Percentiles rank a stretch among this genome's conserved stretches.
These are phyloP conservation scores for Arthrobotrys sinensis DNA, from an alignment of 2,329 filamentous ascomycete species.

Conservation along the genomic window DNA sequence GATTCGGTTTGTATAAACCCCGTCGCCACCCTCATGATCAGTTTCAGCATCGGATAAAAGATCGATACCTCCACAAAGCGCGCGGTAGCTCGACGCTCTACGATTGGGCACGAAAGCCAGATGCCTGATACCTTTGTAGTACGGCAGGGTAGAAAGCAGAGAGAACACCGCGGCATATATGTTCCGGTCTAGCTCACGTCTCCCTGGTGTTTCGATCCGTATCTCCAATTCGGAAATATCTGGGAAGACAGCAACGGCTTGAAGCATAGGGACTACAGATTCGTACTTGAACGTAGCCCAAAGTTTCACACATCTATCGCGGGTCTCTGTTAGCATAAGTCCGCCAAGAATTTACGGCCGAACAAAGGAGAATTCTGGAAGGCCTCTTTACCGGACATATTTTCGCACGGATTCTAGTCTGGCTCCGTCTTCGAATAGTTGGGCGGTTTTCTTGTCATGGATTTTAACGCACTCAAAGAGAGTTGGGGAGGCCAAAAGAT, in stretches of 20 bases:
- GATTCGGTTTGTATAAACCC: not conserved
- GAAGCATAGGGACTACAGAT: not conserved
- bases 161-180: not conserved
- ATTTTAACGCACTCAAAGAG: not conserved
- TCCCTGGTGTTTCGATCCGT: not conserved
- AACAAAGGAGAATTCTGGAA: not conserved
- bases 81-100: not conserved
- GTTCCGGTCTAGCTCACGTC: not conserved
- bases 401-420: not conserved
- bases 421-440: not conserved
- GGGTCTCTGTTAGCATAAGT: not conserved
- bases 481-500: not conserved
- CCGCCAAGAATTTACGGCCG: not conserved
- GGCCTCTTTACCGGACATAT: not conserved
- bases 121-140: not conserved
- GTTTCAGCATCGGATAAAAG: not conserved
- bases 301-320: not conserved
- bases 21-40: not conserved
- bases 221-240: not conserved
- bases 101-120: not conserved
- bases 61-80: no score
- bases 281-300: not conserved
- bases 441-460: not conserved
- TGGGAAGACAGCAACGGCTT: not conserved
- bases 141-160: constrained; percentile 9